Base-by-base conservation (phyloP, 768 basidiomycete species). In the Zangia roseola region DNA sequence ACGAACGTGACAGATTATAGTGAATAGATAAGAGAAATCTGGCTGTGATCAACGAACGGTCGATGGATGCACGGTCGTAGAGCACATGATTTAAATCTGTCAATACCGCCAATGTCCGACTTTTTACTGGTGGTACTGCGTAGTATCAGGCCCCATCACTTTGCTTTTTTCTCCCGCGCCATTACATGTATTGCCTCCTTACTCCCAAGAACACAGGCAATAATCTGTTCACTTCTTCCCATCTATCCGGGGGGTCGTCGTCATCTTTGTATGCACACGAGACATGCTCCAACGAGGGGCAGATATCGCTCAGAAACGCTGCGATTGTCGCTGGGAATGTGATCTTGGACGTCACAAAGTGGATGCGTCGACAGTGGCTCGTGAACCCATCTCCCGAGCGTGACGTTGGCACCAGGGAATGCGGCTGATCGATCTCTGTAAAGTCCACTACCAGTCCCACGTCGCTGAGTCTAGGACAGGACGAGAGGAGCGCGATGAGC, bases 251-350 rank as follows among this genome's bases (percentile, higher is more conserved):
- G n/a, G 12, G 9, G 28, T 28, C 28, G 12, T 10, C 10, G 8
- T 28, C 28, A 10, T 10, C 28, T n/a, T n/a, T n/a, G n/a, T n/a
- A n/a, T n/a, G n/a, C 28, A 28, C 10, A 14, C 13, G 30, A 14
- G 30, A 31, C 10, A 31, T 13, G 4, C 3, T 31, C 30, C 30
- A 62, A 10, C 25, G 47, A 35, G 2, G 63, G 65, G 44, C 58
- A 56, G 16, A 66, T 40, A 7, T 60, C 58, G n/a, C 63, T 60
- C 49, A 65, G 30, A 23, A 68, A 68, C 44, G 58, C 58, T 7
- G 63, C 61, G 0, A 68, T 30, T 26, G 47, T 28, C 35, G 44
- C 8, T 12, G 63, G 63, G 37, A 21, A 35, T 16, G 20, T 4
- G 47, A 68, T 63, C 13, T 16, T 6, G 9, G 66, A 68, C 23